Evolutionary conservation across 805 yeast genomes (phyloP), one percentile per base, ranked within the genome.

Genomic region (Teunomyces tritomae): DNA sequence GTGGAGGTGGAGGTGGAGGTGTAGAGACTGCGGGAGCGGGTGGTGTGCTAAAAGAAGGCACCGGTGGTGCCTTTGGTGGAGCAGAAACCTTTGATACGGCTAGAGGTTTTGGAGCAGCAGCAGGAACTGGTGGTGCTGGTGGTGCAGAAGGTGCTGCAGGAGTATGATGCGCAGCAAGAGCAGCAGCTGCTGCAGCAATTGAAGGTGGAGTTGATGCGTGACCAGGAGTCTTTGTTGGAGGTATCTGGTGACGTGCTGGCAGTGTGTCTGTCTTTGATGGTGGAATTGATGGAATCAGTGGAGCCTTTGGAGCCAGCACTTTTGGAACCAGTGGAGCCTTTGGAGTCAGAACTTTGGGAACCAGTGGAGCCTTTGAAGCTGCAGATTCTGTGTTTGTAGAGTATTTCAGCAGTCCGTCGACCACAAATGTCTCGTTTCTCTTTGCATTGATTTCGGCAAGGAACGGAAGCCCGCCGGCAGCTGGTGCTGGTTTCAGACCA

Each of bases 401-500:
- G 27, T 42, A 41, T 5, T 51, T 42, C 17, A 63, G 49, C 7
- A 60, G 43, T 2, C 63, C 76, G 28, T 69, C 76, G n/a, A 76
- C 73, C 32, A 73, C 78, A 56, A 67, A 67, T 24, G 71, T 54
- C 13, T 77, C 80, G 48, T 73, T 77, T 51, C 83, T 66, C 51
- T 74, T 72, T 29, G 68, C 72, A 54, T 76, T 77, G 45, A 79
- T 78, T 49, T 79, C 77, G 3, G 77, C 73, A 9, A 79, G 63
- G 56, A 78, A 77, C 4, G 83, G 82, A n/a, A 77, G 57, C 2
- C 45, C 49, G 1, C 77, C 74, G 2, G 74, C 77, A 9, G 59
- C 54, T 57, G 47, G 57, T 13, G 34, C 57, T 33, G 37, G 64
- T 32, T n/a, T 32, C 34, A 32, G 34, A 20, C 24, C 24, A 20